phyloP scores from a whole-genome alignment of 2,329 filamentous ascomycete species.

The Aquanectria penicillioides region DNA sequence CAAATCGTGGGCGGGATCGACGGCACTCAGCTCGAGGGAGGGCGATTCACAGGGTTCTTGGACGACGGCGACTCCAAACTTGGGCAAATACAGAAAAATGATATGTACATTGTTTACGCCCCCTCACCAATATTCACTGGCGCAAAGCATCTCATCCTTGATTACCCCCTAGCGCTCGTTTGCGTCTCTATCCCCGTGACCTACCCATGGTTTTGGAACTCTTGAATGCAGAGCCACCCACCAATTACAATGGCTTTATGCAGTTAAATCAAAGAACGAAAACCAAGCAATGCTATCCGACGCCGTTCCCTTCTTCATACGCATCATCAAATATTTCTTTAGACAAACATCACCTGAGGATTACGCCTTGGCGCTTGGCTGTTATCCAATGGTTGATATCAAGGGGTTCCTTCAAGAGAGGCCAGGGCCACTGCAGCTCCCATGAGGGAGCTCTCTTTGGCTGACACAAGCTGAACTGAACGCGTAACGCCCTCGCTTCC shows the following conservation, averaged over 20 bases:
- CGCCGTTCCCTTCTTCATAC: conserved; percentile 16
- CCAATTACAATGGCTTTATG: neutral
- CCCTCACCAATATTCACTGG: too few species aligned
- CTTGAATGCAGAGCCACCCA: neutral
- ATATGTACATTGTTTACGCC: neutral
- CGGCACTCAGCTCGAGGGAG: too few species aligned
- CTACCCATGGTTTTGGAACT: neutral
- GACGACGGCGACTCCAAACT: too few species aligned
- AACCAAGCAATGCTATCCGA: conserved; percentile 11
- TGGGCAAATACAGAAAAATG: neutral
- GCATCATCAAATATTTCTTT: neutral
- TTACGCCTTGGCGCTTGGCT: too few species aligned
- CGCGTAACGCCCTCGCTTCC: conserved; percentile 47
- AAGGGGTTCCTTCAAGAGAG: conserved; percentile 43
- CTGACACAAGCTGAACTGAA: conserved; percentile 71
- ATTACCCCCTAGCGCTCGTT: neutral
- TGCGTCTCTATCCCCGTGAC: conserved; percentile 14
- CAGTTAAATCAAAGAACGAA: neutral
- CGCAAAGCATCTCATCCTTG: too few species aligned
- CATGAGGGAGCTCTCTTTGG: conserved; percentile 78
- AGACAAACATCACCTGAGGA: neutral
- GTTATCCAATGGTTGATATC: neutral
- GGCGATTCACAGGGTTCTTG: too few species aligned
- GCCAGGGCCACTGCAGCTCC: conserved; percentile 79
- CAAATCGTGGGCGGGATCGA: too few species aligned